Percentiles rank a stretch among this genome's conserved stretches.
These are phyloP conservation scores for Entophlyctis luteolus DNA, from an alignment of 192 early-diverging fungal genomes.

Conservation along the genomic window DNA sequence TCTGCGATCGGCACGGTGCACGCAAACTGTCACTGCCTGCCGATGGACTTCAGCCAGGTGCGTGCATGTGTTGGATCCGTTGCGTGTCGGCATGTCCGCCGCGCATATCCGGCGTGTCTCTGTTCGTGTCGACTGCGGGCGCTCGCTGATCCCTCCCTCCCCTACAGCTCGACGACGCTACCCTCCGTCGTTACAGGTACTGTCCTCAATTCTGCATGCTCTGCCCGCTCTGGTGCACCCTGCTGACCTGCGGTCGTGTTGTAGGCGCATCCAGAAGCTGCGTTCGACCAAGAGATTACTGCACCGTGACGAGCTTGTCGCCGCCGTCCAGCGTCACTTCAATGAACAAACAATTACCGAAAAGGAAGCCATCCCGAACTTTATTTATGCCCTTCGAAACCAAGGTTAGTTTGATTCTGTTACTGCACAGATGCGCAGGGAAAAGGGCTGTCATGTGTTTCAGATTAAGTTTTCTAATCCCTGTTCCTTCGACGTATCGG, in stretches of 20 bases:
- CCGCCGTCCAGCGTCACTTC: conserved; percentile 38
- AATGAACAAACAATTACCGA: conserved; percentile 39
- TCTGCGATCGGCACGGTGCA: too few species aligned
- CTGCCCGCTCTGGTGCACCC: not conserved
- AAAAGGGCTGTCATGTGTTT: too few species aligned
- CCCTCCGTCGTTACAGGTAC: conserved; percentile 15
- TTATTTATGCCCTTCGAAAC: conserved; percentile 39
- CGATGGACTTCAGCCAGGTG: conserved; percentile 16
- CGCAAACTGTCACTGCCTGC: too few species aligned
- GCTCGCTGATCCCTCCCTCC: not conserved
- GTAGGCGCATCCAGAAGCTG: conserved; percentile 8
- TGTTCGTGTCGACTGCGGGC: not conserved
- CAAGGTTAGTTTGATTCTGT: conserved; percentile 28
- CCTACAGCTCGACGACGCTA: conserved; percentile 21
- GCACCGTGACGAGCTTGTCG: conserved; percentile 38
- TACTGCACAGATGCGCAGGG: not conserved
- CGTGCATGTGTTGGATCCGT: not conserved
- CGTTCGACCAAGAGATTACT: not conserved
- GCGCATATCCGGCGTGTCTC: not conserved
- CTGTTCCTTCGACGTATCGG: not conserved
- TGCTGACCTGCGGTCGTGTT: not conserved
- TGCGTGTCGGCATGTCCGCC: not conserved
- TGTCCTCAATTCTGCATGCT: not conserved
- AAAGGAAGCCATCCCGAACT: conserved; percentile 40
- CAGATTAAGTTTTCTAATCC: not conserved